Conservation (phyloP, 2,329 filamentous ascomycete genomes). For the Aspergillus proliferans region DNA sequence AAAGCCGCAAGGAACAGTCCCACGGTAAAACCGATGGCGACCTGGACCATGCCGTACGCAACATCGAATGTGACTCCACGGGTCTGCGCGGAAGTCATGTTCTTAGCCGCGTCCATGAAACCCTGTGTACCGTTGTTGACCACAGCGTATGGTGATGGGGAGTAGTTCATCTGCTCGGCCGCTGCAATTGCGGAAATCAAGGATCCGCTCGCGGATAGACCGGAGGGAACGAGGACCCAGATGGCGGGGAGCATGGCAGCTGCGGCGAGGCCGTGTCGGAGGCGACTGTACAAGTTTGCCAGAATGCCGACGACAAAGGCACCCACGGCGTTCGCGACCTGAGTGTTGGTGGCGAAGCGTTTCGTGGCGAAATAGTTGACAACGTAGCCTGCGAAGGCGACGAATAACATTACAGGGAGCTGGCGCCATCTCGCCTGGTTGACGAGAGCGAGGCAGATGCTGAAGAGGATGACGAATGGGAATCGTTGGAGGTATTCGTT, state of each 20-base stretch:
- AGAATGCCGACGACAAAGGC: constrained; percentile 74
- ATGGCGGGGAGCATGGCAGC: constrained; percentile 85
- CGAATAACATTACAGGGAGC: constrained; percentile 68
- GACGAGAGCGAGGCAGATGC: constrained; percentile 68
- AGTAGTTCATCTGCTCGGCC: constrained; percentile 48
- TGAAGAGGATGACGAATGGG: constrained; percentile 69
- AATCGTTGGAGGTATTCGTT: constrained; percentile 52
- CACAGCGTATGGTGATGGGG: constrained; percentile 31
- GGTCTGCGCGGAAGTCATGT: constrained; percentile 11
- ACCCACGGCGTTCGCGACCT: constrained; percentile 72
- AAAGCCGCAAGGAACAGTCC: constrained; percentile 44
- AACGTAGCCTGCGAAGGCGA: constrained; percentile 67
- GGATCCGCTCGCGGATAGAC: constrained; percentile 54
- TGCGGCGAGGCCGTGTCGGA: constrained; percentile 71
- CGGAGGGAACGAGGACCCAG: constrained; percentile 63
- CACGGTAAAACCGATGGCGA: constrained; percentile 46
- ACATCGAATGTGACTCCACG: constrained; percentile 38
- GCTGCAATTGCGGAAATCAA: constrained; percentile 54
- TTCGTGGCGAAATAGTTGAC: constrained; percentile 70
- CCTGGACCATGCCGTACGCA: constrained; percentile 45
- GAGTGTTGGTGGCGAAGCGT: constrained; percentile 63
- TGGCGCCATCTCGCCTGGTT: constrained; percentile 81
- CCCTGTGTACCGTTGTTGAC: constrained; percentile 38
- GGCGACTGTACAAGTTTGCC: constrained; percentile 71
- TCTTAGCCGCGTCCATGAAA: constrained; percentile 24